phyloP scores from a whole-genome alignment of 768 basidiomycete species.

The Postia placenta region DNA sequence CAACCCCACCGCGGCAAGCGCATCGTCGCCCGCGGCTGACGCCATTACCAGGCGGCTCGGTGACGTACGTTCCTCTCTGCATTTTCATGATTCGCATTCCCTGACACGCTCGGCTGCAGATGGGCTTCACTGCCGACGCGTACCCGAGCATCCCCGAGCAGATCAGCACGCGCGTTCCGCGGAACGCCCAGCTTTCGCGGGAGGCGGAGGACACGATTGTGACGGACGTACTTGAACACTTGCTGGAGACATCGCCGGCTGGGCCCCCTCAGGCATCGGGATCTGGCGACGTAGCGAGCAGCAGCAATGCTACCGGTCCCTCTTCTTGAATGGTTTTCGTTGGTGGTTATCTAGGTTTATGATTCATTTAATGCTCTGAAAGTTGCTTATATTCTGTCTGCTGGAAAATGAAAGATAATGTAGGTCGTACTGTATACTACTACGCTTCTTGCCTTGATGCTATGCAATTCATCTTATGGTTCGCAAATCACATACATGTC shows the following conservation, averaged over 20 bases:
- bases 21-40: constrained; percentile 29
- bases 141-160: constrained; percentile 51
- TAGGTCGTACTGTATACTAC: no score
- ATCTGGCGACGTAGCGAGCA: no score
- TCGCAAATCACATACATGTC: no score
- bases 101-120: constrained; percentile 31
- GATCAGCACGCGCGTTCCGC: constrained; percentile 24
- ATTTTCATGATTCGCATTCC: neutral
- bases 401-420: no score
- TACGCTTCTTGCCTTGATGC: no score
- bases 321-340: no score
- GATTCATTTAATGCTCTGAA: no score
- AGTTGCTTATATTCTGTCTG: no score
- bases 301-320: no score
- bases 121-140: constrained; percentile 64
- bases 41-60: constrained; percentile 54
- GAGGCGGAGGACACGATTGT: constrained; percentile 21
- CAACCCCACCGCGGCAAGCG: constrained; percentile 25
- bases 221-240: constrained; percentile 21
- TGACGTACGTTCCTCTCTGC: constrained; percentile 45
- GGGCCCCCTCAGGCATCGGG: constrained; percentile 4
- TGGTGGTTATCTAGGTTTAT: no score
- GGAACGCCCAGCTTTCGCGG: constrained; percentile 9
- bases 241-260: constrained; percentile 13
- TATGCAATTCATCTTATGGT: no score